Base-by-base conservation (phyloP, 2,329 filamentous ascomycete genomes). In the Proliferodiscus dingleyae region DNA sequence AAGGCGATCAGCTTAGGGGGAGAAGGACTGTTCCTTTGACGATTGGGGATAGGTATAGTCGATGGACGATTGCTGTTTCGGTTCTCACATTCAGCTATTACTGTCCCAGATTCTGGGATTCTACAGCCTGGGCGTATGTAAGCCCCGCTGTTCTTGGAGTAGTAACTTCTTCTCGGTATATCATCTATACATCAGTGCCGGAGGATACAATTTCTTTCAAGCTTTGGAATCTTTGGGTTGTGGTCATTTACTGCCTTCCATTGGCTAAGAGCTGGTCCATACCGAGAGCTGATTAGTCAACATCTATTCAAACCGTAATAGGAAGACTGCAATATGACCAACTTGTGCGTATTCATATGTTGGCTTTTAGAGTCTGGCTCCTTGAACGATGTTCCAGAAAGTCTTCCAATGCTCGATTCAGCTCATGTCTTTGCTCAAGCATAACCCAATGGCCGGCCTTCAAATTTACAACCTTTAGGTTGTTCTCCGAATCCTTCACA, bases 401-500 rank as follows among this genome's bases (percentile, higher is more conserved):
- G 8, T 39, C 24, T 4, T 24, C 22, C 38, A 52, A 40, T 3
- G 45, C 10, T 10, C 23, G n/a, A 43, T 55, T 57, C 8, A 40
- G 37, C 45, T 55, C 46, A 18, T 49, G 33, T n/a, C 7, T 26
- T 41, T 41, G 45, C 45, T 59, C 51, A 16, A 59, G 41, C 45
- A 57, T 54, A 44, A 58, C 45, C 56, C 56, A 59, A 50, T 58
- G 50, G 1, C 53, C 54, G 38, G 49, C 41, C 8, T 53, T 49
- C 18, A 55, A n/a, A 46, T 54, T 47, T 15, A 47, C 36, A 37
- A 50, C 21, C 34, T 24, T 43, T 28, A 57, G 32, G 23, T 50
- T 26, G 4, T 44, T 36, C 9, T 18, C 16, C 16, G 32, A 18
- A 21, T 43, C 43, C 13, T 47, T 43, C 11, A 52, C 46, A 5